Conservation (phyloP, 805 yeast genomes). For the Teunomyces atbi region DNA sequence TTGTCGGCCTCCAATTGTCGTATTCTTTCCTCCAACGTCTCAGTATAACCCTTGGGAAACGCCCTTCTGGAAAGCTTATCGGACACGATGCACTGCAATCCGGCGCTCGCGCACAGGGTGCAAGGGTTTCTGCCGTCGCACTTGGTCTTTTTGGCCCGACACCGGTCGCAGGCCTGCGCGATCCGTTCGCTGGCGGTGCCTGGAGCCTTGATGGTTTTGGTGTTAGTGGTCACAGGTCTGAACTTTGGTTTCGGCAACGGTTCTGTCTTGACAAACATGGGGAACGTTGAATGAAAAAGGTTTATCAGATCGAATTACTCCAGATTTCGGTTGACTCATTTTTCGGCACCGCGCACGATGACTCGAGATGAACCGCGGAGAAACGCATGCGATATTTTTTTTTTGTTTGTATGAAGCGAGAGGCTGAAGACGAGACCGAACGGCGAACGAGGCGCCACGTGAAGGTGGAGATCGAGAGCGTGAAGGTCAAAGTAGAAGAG, state of each 20-base stretch:
- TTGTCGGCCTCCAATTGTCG: slow-evolving; percentile 83
- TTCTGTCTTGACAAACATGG: background rate
- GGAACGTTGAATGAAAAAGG: no score
- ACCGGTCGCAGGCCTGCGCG: slow-evolving; percentile 90
- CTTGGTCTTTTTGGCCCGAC: slow-evolving; percentile 74
- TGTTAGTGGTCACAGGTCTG: slow-evolving; percentile 15
- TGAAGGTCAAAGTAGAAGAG: background rate
- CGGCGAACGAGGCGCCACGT: slow-evolving; percentile 1
- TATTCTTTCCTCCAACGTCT: slow-evolving; percentile 83
- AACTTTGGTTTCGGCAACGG: background rate
- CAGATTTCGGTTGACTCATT: slow-evolving; percentile 4
- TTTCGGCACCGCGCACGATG: background rate
- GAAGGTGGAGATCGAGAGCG: slow-evolving; percentile 2
- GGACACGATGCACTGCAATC: slow-evolving; percentile 84
- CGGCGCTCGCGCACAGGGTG: slow-evolving; percentile 78
- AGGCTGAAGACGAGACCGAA: background rate
- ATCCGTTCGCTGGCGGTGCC: slow-evolving; percentile 67
- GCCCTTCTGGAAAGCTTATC: slow-evolving; percentile 84
- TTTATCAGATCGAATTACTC: background rate
- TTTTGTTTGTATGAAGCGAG: background rate
- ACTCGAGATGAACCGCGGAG: background rate
- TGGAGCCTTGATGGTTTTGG: slow-evolving; percentile 59
- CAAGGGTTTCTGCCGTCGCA: slow-evolving; percentile 81
- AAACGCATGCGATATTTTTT: background rate
- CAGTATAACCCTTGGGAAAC: slow-evolving; percentile 90